Base-by-base conservation (phyloP, 1,139 yeast genomes). In the Sugiyamaella neomexicana region DNA sequence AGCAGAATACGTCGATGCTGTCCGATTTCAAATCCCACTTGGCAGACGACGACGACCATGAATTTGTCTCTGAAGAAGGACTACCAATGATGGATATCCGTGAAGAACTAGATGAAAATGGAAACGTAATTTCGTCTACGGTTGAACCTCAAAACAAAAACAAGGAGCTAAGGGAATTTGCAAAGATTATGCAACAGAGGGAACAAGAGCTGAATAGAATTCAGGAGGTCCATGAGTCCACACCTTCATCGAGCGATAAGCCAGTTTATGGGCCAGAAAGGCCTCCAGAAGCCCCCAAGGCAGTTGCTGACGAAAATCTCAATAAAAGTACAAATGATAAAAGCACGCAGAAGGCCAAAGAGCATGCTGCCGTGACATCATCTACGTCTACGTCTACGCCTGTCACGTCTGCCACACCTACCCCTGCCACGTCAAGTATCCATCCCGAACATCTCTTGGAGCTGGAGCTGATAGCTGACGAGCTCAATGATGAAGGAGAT, bases 81-180 rank as follows among this genome's bases (percentile, higher is more conserved):
- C 67, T 83, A 2, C 89, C 89, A 0, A 69, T 83, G 15, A 83
- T 90, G 84, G 97, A 90, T 55, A 90, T 90, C 20, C 78, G 85
- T 51, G 97, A 91, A 66, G 90, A 86, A 54, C 70, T 91, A 42
- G 97, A 90, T 68, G 96, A 87, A 0, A 83, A 86, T 10, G 97
- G 83, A 0, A 82, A 86, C 59, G 76, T 89, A 0, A 66, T 85
- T 0, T 62, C 66, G 1, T 62, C 71, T 1, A 54, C 61, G 2
- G 66, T 67, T 5, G 60, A 61, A 34, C 67, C 69, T 6, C 69
- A 65, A 20, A 52, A 53, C 15, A 52, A 55, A 16, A 50, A 53
- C 16, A 42, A 53, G 27, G 56, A 64, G 17, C 56, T 65, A 25
- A 57, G 59, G 38, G 60, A 59, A n/a, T 58, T 65, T 54, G 62